Evolutionary conservation across 75 land plant species (phyloP), one percentile per base, ranked within the genome.

Genomic region (Cunninghamia lanceolata): DNA sequence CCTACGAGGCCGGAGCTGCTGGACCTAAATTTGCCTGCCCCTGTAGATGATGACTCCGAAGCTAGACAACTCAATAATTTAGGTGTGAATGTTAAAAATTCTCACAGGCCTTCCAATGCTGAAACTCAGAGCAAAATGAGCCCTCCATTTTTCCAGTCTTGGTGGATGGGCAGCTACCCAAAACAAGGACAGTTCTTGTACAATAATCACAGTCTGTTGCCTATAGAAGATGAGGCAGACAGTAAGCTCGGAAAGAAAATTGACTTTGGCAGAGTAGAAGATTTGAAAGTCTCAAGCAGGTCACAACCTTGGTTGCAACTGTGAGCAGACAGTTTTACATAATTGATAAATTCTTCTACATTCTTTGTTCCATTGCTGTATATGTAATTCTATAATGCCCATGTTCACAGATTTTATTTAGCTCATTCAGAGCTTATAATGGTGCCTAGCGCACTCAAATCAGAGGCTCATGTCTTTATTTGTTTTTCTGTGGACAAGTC

Each of bases 21-120:
- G 32, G 82, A 80, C 82, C 50, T 80, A 9, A 80, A 80, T n/a
- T 80, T 80, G 16, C 82, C 82, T 80, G 82, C 82, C 30, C 82
- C 82, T 80, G 4, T 80, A 0, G 82, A 80, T 80, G 82, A 80
- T 80, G 82, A 80, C 25, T 43, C 16, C n/a, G 82, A 80, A 25
- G 34, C 47, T 43, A 45, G 50, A 80, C 3, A 80, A 7, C 47
- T 43, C 52, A 80, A 13, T 80, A 32, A 1, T 80, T 80, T 80
- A n/a, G 82, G 52, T 25, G 15, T 32, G 30, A 80, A 80, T n/a
- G 46, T n/a, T 28, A 30, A 45, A 28, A 14, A 80, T 80, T 45
- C 52, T 80, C 82, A 80, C 46, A 45, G 46, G 46, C 47, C 34
- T 43, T 80, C 34, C 46, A 11, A 45, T 80, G 82, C 82, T n/a